Evolutionary conservation across 805 yeast genomes (phyloP), one percentile per base, ranked within the genome.

Genomic region (Pichia kluyveri): DNA sequence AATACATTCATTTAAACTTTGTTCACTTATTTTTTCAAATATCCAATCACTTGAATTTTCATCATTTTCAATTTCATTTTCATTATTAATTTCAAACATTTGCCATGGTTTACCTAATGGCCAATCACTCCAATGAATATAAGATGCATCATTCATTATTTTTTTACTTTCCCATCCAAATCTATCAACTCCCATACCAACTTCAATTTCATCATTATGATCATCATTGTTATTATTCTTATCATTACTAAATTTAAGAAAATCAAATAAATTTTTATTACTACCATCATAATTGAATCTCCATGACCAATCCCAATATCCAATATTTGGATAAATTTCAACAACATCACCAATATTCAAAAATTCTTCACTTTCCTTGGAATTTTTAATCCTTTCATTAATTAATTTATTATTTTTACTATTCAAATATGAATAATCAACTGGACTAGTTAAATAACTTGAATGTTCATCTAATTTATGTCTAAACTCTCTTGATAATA

Each of bases 31-130:
- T 43, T 53, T 32, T 44, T 49, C 40, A 55, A 47, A 41, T 44
- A 26, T 42, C 28, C 38, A 48, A 50, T 26, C 32, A 15, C 7
- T 26, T 43, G 46, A 49, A 42, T 17, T 26, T 18, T 36, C 37
- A 5, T 48, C 36, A n/a, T 32, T 27, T 6, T 12, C 23, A 43
- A n/a, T n/a, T n/a, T n/a, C n/a, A n/a, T n/a, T n/a, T n/a, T 43
- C 34, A 15, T 42, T 45, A 32, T 32, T 12, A 32, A 14, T 12
- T 3, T 40, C 41, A 40, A 15, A 15, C 4, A 51, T 38, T 39
- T 57, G 58, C 88, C 88, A 82, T 5, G 87, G 88, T 56, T 83
- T 82, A 0, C 81, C 78, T 8, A 81, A 61, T 7, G 88, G 88
- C 36, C 73, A 71, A 57, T 83, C 89, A 4, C 83, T 76, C 60